Evolutionary conservation across 2,329 filamentous ascomycete genomes (phyloP).

Genomic region (Aspergillus fijiensis): DNA sequence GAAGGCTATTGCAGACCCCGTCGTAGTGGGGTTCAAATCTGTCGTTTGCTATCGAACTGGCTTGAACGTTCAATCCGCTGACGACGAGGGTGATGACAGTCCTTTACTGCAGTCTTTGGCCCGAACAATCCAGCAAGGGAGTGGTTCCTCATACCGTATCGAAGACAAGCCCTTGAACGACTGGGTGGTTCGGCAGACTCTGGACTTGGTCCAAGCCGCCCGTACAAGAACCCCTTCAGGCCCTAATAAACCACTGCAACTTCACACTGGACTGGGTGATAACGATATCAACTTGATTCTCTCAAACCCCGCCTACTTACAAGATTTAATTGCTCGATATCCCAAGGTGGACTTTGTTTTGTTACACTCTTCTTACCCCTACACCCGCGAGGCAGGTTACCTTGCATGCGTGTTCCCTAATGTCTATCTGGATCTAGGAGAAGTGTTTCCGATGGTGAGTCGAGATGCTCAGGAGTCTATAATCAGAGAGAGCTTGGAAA

Average conservation of each 20-base stretch:
- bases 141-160: slow-evolving; percentile 41
- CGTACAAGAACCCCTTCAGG: slow-evolving; percentile 34
- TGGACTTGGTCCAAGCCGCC: slow-evolving; percentile 55
- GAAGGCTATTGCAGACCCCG: slow-evolving; percentile 60
- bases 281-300: slow-evolving; percentile 70
- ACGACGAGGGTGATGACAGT: slow-evolving; percentile 40
- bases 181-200: slow-evolving; percentile 64
- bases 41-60: slow-evolving; percentile 80
- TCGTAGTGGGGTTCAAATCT: slow-evolving; percentile 78
- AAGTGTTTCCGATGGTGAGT: slow-evolving; percentile 77
- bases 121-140: slow-evolving; percentile 28
- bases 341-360: slow-evolving; percentile 71
- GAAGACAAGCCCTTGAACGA: slow-evolving; percentile 67
- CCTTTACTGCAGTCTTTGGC: slow-evolving; percentile 29
- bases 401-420: slow-evolving; percentile 75
- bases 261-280: slow-evolving; percentile 81
- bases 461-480: slow-evolving; percentile 72
- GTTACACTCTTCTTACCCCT: slow-evolving; percentile 79
- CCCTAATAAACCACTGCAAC: slow-evolving; percentile 71
- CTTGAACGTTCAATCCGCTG: slow-evolving; percentile 58
- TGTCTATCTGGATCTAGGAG: slow-evolving; percentile 78
- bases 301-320: slow-evolving; percentile 73
- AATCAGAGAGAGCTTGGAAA: slow-evolving; percentile 69
- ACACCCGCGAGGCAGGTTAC: slow-evolving; percentile 74
- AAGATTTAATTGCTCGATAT: slow-evolving; percentile 69